Conservation (phyloP, 225 moss, liverwort and hornwort species). For the Pseudisothecium myosuroides region DNA sequence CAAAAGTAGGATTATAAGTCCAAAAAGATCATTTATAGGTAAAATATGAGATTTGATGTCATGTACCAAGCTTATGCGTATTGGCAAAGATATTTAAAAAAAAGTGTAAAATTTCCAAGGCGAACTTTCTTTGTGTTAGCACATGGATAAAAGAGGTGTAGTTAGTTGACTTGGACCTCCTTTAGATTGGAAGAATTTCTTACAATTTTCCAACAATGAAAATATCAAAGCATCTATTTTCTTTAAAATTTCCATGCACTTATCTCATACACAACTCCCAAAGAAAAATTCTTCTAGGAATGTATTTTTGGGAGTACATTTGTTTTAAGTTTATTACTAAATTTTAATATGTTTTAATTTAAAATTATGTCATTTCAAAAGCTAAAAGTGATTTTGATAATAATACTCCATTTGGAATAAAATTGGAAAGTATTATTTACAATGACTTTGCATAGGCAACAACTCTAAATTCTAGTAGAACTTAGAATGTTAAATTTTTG, state of each 20-base stretch:
- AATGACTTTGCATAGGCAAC: neutral
- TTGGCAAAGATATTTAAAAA: neutral
- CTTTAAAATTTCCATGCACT: neutral
- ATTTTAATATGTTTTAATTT: too few species aligned
- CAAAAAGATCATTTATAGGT: neutral
- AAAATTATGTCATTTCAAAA: too few species aligned
- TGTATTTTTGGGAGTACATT: neutral
- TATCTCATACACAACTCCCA: too few species aligned
- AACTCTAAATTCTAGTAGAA: too few species aligned
- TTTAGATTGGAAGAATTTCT: neutral
- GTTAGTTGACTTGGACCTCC: neutral
- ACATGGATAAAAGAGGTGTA: neutral
- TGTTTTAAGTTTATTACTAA: too few species aligned
- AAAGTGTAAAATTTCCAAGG: neutral
- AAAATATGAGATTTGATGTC: too few species aligned
- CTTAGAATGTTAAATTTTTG: too few species aligned
- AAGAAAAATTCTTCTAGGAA: neutral
- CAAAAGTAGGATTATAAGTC: neutral
- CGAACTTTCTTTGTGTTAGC: neutral
- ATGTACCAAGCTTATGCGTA: neutral
- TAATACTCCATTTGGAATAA: too few species aligned
- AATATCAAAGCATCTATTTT: neutral
- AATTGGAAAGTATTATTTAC: too few species aligned
- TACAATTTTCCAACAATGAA: neutral
- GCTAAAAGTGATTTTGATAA: too few species aligned